phyloP scores from a whole-genome alignment of 306 rosid genomes.

The Vicia villosa region DNA sequence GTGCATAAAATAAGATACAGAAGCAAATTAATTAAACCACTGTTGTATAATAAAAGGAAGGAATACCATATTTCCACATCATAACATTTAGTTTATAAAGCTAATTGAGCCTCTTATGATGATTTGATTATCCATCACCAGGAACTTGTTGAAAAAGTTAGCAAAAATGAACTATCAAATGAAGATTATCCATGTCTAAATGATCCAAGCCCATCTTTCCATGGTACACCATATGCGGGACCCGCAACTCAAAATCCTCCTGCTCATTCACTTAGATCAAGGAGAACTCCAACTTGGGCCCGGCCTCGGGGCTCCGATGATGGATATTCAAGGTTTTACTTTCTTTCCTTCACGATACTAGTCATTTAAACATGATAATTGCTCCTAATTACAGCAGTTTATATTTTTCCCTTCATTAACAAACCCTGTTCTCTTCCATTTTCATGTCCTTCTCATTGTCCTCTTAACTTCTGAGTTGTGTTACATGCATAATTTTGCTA shows the following conservation, averaged over 20 bases:
- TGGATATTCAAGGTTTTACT: slow-evolving; percentile 87
- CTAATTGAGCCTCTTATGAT: slow-evolving; percentile 31
- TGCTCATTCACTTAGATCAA: slow-evolving; percentile 89
- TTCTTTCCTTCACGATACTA: slow-evolving; percentile 10
- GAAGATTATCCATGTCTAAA: slow-evolving; percentile 90
- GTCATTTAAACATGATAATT: slow-evolving; percentile 28
- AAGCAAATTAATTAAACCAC: not conserved
- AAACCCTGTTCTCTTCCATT: not conserved
- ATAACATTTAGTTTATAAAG: not conserved
- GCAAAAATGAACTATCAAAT: slow-evolving; percentile 81
- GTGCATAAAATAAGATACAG: not conserved
- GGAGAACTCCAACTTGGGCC: slow-evolving; percentile 90
- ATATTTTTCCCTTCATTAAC: slow-evolving; percentile 14
- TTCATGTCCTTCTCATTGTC: not conserved
- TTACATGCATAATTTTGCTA: slow-evolving; percentile 30
- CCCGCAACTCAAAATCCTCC: slow-evolving; percentile 50
- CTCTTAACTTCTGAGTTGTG: slow-evolving; percentile 1
- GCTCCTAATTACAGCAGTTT: slow-evolving; percentile 25
- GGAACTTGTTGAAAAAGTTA: slow-evolving; percentile 84
- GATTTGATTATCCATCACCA: slow-evolving; percentile 40
- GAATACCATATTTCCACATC: slow-evolving; percentile 5
- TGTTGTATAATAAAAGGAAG: not conserved
- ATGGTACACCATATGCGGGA: slow-evolving; percentile 54
- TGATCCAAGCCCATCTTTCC: slow-evolving; percentile 80
- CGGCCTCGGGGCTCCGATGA: slow-evolving; percentile 85